A percentile compares a stretch with the other conserved stretches of the same genome.
Evolutionary conservation across 495 filamentous ascomycete species (phyloP).

Genomic region (Penicillium arizonense): DNA sequence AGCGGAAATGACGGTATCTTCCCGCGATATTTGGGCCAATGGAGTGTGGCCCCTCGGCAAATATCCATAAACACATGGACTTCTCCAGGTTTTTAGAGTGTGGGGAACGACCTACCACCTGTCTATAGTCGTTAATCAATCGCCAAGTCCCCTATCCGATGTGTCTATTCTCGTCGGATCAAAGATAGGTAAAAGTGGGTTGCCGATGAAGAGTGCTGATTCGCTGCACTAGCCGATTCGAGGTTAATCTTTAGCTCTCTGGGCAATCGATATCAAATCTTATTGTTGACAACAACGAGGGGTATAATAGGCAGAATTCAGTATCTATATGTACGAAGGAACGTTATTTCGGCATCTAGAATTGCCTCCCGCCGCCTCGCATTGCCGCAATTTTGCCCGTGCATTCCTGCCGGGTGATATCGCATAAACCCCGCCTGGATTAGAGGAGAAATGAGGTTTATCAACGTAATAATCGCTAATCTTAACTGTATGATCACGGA

Average conservation of each 20-base stretch:
- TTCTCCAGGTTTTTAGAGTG: too few relatives aligned
- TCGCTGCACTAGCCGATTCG: background rate
- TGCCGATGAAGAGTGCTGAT: constrained; percentile 2
- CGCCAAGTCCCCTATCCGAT: too few relatives aligned
- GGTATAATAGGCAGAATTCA: too few relatives aligned
- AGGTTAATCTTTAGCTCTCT: too few relatives aligned
- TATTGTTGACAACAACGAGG: too few relatives aligned
- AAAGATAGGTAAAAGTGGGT: constrained; percentile 5
- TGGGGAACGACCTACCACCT: too few relatives aligned
- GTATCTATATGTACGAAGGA: too few relatives aligned
- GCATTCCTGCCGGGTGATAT: background rate
- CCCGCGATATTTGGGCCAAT: background rate
- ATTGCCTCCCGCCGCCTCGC: background rate
- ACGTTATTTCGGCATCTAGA: background rate
- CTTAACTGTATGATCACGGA: background rate
- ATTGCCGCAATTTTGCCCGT: background rate
- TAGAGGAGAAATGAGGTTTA: background rate
- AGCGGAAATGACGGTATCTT: constrained; percentile 1
- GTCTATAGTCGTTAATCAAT: too few relatives aligned
- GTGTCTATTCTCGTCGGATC: too few relatives aligned
- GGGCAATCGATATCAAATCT: too few relatives aligned
- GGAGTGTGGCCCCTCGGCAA: background rate
- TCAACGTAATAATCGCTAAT: background rate
- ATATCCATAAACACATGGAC: background rate
- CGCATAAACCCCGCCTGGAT: background rate